phyloP scores from a whole-genome alignment of 75 land plant species.

The Azolla pinnata region DNA sequence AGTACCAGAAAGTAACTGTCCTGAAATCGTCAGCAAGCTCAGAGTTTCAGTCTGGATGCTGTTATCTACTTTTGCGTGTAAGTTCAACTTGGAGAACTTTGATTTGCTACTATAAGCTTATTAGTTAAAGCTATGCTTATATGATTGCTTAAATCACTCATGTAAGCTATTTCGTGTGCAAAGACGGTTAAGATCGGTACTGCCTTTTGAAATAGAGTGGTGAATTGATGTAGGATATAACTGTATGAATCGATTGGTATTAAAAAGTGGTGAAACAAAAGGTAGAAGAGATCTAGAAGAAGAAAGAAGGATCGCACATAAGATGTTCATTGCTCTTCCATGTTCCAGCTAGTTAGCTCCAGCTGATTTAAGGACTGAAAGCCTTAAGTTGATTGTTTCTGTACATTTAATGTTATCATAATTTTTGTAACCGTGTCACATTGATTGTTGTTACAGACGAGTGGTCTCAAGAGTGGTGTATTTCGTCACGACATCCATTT shows the following conservation, averaged over 20 bases:
- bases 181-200: background rate
- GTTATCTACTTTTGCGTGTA: constrained; percentile 34
- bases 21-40: constrained; percentile 24
- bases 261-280: background rate
- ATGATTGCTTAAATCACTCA: background rate
- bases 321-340: background rate
- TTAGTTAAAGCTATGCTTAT: no score
- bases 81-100: no score
- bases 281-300: background rate
- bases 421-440: background rate
- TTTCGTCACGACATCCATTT: constrained; percentile 36
- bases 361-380: background rate
- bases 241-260: background rate
- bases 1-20: constrained; percentile 23
- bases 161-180: background rate
- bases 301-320: background rate
- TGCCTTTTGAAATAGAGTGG: background rate
- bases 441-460: constrained; percentile 22
- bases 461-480: constrained; percentile 33
- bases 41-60: constrained; percentile 32
- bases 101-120: no score
- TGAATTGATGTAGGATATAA: background rate
- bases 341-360: background rate
- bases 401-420: constrained; percentile 5
- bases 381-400: constrained; percentile 3